A percentile compares a stretch with the other conserved stretches of the same genome.
phyloP scores from a whole-genome alignment of 768 basidiomycete genomes.

The Austroboletus festivus region DNA sequence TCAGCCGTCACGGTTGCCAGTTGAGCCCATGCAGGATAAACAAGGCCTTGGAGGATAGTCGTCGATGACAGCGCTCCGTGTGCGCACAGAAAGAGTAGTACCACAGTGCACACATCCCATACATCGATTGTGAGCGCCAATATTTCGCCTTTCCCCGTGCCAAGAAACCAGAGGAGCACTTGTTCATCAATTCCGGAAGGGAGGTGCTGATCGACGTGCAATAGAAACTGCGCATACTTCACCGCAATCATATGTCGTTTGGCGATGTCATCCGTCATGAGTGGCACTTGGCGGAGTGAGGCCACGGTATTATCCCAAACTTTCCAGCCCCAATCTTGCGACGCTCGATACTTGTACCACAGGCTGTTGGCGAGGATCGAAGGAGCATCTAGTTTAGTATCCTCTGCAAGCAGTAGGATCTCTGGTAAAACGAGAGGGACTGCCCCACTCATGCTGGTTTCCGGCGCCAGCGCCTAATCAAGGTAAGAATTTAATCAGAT shows the following conservation, averaged over 20 bases:
- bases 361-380: constrained; percentile 70
- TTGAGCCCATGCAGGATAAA: constrained; percentile 76
- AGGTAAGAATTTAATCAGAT: not conserved
- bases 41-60: constrained; percentile 66
- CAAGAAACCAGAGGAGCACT: constrained; percentile 69
- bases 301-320: constrained; percentile 83
- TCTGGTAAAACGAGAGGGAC: constrained; percentile 51
- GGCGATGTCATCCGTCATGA: constrained; percentile 46
- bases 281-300: constrained; percentile 65
- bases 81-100: constrained; percentile 61
- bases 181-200: constrained; percentile 68
- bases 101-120: constrained; percentile 64
- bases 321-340: constrained; percentile 74
- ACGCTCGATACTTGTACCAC: constrained; percentile 80
- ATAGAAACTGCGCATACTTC: constrained; percentile 67
- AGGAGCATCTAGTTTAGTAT: constrained; percentile 57
- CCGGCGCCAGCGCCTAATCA: constrained; percentile 41
- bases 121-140: constrained; percentile 54
- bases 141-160: constrained; percentile 63
- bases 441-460: constrained; percentile 29
- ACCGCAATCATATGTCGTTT: constrained; percentile 53
- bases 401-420: constrained; percentile 61
- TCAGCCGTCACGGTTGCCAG: constrained; percentile 41
- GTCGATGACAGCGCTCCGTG: constrained; percentile 69
- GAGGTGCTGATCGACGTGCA: constrained; percentile 75